Conservation (phyloP, 352 stramenopile genomes). For the Phytophthora sansomeana region DNA sequence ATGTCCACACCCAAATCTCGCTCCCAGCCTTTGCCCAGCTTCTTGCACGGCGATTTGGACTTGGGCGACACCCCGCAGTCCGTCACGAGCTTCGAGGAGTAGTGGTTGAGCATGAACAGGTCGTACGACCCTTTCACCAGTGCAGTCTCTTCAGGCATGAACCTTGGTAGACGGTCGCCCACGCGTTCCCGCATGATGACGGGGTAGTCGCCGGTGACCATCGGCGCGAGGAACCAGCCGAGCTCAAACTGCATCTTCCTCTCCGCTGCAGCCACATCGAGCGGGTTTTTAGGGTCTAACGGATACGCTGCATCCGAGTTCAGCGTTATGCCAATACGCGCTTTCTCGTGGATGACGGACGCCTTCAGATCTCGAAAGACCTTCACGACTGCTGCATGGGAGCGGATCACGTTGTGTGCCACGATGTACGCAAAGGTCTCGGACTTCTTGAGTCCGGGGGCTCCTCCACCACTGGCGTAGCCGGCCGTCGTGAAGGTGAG, state of each 20-base stretch:
- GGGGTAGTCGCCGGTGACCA: slow-evolving; percentile 93
- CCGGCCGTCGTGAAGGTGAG: slow-evolving; percentile 87
- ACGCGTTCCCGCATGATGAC: slow-evolving; percentile 86
- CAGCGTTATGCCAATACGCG: slow-evolving; percentile 92
- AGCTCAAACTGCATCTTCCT: slow-evolving; percentile 92
- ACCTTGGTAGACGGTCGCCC: slow-evolving; percentile 83
- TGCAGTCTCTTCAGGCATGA: slow-evolving; percentile 78
- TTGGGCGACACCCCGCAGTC: slow-evolving; percentile 45
- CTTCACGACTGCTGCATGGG: slow-evolving; percentile 88
- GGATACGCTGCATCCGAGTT: slow-evolving; percentile 85
- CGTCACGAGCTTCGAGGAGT: slow-evolving; percentile 74
- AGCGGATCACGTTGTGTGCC: slow-evolving; percentile 91
- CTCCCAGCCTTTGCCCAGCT: slow-evolving; percentile 54
- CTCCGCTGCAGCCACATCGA: slow-evolving; percentile 68
- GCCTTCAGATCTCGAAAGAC: slow-evolving; percentile 86
- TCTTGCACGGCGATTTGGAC: slow-evolving; percentile 49
- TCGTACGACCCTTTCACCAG: slow-evolving; percentile 88
- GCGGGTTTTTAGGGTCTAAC: slow-evolving; percentile 62
- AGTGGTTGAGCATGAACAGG: slow-evolving; percentile 96
- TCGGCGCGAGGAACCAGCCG: slow-evolving; percentile 92
- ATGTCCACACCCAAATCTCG: slow-evolving; percentile 59
- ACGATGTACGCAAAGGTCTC: slow-evolving; percentile 59
- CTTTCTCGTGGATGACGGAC: slow-evolving; percentile 43
- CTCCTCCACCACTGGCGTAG: slow-evolving; percentile 79
- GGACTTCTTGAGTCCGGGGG: slow-evolving; percentile 52